A percentile compares a stretch with the other conserved stretches of the same genome.
These are phyloP conservation scores for Psilocybe cyanescens DNA, from an alignment of 768 basidiomycete species.

Conservation along the genomic window DNA sequence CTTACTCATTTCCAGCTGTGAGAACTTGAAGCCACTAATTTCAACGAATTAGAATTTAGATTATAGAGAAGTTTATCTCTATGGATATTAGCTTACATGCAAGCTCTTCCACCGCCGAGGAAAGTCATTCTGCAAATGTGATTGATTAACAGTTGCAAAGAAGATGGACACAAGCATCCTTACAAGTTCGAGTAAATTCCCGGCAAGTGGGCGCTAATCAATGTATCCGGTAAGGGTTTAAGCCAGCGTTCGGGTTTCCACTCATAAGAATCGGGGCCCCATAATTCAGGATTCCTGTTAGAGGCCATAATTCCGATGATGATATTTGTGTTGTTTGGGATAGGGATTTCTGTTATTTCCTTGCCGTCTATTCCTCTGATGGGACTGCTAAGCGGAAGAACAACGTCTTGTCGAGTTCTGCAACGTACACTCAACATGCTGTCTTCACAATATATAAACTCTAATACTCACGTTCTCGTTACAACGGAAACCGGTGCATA, in stretches of 20 bases:
- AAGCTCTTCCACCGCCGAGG: constrained; percentile 46
- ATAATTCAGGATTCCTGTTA: constrained; percentile 43
- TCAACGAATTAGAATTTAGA: not conserved
- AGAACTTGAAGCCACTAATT: constrained; percentile 25
- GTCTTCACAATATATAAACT: not conserved
- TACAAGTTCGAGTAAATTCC: constrained; percentile 48
- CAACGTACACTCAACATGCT: not conserved
- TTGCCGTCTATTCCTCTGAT: constrained; percentile 27
- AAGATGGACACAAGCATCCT: not conserved
- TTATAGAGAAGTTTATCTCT: not conserved
- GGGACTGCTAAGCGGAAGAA: constrained; percentile 28
- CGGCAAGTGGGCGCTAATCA: constrained; percentile 40
- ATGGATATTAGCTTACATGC: constrained; percentile 38
- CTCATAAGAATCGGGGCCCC: constrained; percentile 50
- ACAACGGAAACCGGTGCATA: constrained; percentile 27
- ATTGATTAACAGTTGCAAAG: not conserved
- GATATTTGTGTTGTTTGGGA: constrained; percentile 40
- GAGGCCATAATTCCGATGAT: constrained; percentile 34
- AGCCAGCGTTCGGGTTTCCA: constrained; percentile 59
- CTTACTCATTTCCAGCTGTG: constrained; percentile 35
- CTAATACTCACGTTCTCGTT: constrained; percentile 21
- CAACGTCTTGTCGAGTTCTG: constrained; percentile 25
- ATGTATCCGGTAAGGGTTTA: constrained; percentile 24
- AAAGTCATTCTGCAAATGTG: constrained; percentile 43
- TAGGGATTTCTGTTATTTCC: constrained; percentile 31